phyloP scores from a whole-genome alignment of 2,329 filamentous ascomycete species.

The Phoma herbarum region DNA sequence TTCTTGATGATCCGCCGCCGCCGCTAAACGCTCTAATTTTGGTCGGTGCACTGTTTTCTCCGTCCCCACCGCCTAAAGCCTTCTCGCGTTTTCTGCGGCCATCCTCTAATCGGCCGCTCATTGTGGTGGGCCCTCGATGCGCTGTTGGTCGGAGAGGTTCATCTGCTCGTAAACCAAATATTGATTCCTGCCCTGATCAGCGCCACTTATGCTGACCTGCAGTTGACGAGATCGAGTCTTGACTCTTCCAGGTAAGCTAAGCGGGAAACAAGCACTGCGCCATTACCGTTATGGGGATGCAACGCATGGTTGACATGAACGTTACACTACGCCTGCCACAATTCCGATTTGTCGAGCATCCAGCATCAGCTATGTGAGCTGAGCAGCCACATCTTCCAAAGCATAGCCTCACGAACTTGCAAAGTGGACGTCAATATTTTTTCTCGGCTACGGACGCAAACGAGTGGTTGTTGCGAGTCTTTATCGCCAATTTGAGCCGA shows the following conservation, averaged over 20 bases:
- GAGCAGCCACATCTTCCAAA: slow-evolving; percentile 12
- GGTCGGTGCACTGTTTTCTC: slow-evolving; percentile 1
- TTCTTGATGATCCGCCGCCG: slow-evolving; percentile 24
- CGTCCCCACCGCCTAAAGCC: slow-evolving; percentile 4
- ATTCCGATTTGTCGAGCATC: slow-evolving; percentile 5
- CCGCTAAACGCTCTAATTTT: slow-evolving; percentile 8
- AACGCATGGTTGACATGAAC: slow-evolving; percentile 24
- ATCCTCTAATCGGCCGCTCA: slow-evolving; percentile 25
- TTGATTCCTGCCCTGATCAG: slow-evolving; percentile 16
- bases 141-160: slow-evolving; percentile 8
- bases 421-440: no score
- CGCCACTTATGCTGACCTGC: slow-evolving; percentile 39
- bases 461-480: not conserved
- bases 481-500: not conserved
- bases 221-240: slow-evolving; percentile 28
- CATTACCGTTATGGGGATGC: slow-evolving; percentile 13
- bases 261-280: slow-evolving; percentile 29
- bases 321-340: slow-evolving; percentile 21
- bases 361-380: slow-evolving; percentile 2
- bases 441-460: not conserved
- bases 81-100: slow-evolving; percentile 2
- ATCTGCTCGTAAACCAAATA: slow-evolving; percentile 21
- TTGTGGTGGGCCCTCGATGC: slow-evolving; percentile 21
- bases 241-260: slow-evolving; percentile 27
- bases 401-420: slow-evolving; percentile 2